Evolutionary conservation across 2,329 filamentous ascomycete species (phyloP), one percentile per base, ranked within the genome.

Genomic region (Aspergillus novoparasiticus): DNA sequence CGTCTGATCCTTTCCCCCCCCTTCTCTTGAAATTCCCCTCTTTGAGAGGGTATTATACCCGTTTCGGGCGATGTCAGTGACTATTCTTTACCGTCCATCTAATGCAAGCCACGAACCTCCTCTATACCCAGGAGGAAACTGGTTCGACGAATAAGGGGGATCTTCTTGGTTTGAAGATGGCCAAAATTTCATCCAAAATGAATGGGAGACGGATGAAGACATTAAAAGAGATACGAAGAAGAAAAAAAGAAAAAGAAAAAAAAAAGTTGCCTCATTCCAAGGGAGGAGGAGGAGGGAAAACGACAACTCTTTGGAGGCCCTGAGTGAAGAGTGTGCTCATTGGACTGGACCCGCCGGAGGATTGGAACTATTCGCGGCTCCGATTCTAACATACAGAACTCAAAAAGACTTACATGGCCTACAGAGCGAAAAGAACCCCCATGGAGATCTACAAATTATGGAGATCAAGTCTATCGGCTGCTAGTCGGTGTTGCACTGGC

Each of bases 391-490:
- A 53, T 53, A 59, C 57, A 59, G 36, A 50, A 59, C 46, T 50
- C 48, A 59, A 51, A 23, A 57, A 64, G 58, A 61, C 58, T 61
- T 57, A 62, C 61, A 57, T 46, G 62, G 60, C 51, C 23, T 26
- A 62, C 58, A 48, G 55, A 59, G 43, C 48, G 12, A 57, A 57
- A 51, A 55, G 58, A 60, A 56, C 30, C 34, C 39, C 64, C 64
- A 65, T 60, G 59, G 64, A 69, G 74, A 76, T 76, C 73, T 73
- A 68, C 73, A 64, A 41, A 66, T 71, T 66, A 72, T 66, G 72
- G 68, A 74, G 72, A 75, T 75, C 74, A 73, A 69, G 67, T 75
- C 73, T 75, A 76, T 75, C 72, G 71, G 69, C 65, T 72, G 70
- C 72, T 76, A 76, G 70, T 72, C 65, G 45, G 48, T 43, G 53